phyloP scores from a whole-genome alignment of 2,329 filamentous ascomycete genomes.

The Fusarium equiseti region DNA sequence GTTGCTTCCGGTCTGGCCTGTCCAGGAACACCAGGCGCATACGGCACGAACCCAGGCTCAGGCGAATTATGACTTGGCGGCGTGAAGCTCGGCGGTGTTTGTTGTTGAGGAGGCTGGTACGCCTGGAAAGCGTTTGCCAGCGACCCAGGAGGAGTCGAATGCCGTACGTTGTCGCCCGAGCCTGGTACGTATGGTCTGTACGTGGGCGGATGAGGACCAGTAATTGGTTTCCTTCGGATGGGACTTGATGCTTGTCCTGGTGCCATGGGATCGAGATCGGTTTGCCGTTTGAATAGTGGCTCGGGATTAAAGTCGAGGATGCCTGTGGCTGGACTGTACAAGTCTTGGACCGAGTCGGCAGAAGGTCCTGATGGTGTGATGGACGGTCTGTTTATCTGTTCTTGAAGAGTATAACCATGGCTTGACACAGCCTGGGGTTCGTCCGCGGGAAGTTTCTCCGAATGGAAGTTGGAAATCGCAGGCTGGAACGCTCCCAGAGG shows the following conservation, averaged over 20 bases:
- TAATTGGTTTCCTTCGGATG: conserved; percentile 33
- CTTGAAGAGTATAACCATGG: background rate
- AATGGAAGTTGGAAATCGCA: background rate
- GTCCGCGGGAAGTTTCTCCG: conserved; percentile 7
- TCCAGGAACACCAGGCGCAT: background rate
- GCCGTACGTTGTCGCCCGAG: background rate
- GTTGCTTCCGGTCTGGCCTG: background rate
- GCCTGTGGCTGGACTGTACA: conserved; percentile 19
- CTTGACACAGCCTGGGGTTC: background rate
- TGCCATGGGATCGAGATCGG: background rate
- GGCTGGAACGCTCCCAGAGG: background rate
- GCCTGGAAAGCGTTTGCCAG: conserved; percentile 13
- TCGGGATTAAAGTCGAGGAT: conserved; percentile 14
- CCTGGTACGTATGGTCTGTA: conserved; percentile 28
- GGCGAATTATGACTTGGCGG: background rate
- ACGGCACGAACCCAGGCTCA: conserved; percentile 6
- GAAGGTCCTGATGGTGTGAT: conserved; percentile 1
- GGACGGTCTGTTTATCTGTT: background rate
- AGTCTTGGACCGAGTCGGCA: background rate
- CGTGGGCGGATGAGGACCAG: background rate
- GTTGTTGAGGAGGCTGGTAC: conserved; percentile 19
- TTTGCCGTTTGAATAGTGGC: background rate
- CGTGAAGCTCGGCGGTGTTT: background rate
- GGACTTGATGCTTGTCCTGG: background rate
- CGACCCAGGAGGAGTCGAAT: conserved; percentile 11